Evolutionary conservation across 208 protist species (phyloP).

Genomic region (Crithidia expoeki): DNA sequence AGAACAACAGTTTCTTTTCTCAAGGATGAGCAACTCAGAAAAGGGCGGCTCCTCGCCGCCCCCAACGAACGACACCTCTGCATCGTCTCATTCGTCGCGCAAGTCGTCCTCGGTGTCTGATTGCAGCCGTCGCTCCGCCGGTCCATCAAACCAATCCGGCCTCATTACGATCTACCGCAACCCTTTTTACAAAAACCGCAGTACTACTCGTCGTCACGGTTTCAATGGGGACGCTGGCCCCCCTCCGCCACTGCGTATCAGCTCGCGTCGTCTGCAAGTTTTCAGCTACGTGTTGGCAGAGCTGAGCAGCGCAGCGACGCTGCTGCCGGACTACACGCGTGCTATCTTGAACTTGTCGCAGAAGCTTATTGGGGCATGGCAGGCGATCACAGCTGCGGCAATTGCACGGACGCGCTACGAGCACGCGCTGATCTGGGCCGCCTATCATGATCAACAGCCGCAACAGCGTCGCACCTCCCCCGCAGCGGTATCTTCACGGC

Average conservation of each 20-base stretch:
- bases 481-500: neutral
- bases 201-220: neutral
- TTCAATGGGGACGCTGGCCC: neutral
- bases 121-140: neutral
- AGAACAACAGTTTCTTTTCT: too few relatives aligned
- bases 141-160: neutral
- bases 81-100: neutral
- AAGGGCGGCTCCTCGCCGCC: neutral
- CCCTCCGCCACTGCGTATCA: slow-evolving; percentile 28
- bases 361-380: slow-evolving; percentile 59
- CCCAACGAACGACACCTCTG: neutral
- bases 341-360: slow-evolving; percentile 54
- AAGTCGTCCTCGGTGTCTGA: neutral
- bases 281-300: slow-evolving; percentile 72
- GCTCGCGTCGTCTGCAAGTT: slow-evolving; percentile 54
- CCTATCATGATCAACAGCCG: slow-evolving; percentile 2
- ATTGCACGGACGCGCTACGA: slow-evolving; percentile 34
- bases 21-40: neutral
- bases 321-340: slow-evolving; percentile 71
- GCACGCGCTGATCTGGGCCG: slow-evolving; percentile 31
- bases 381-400: slow-evolving; percentile 62
- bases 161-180: slow-evolving; percentile 12
- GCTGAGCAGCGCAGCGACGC: slow-evolving; percentile 63
- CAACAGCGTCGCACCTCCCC: neutral
- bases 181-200: neutral